Evolutionary conservation across 73 alveolate genomes (phyloP).

Genomic region (Breviolum minutum): DNA sequence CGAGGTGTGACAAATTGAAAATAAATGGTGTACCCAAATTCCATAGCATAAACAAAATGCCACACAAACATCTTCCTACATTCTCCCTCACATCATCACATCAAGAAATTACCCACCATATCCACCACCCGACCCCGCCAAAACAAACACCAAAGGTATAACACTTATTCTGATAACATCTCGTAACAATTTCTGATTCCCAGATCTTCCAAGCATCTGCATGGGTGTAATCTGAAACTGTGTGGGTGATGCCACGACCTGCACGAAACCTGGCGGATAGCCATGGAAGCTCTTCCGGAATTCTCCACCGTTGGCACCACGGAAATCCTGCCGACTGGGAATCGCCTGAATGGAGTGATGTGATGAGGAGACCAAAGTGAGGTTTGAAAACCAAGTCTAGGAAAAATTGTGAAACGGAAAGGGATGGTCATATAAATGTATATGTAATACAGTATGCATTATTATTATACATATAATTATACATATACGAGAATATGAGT

Average conservation of each 20-base stretch:
- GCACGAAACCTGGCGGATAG: slow-evolving; percentile 73
- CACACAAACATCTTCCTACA: no score
- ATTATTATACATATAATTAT: no score
- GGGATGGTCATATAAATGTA: background rate
- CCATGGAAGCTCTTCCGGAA: slow-evolving; percentile 94
- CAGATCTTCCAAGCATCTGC: slow-evolving; percentile 34
- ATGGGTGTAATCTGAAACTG: slow-evolving; percentile 93
- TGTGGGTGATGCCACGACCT: slow-evolving; percentile 83
- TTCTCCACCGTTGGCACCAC: slow-evolving; percentile 95
- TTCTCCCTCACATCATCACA: background rate
- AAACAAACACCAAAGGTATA: no score
- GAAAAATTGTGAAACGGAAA: background rate
- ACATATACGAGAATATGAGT: background rate
- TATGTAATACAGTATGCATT: no score
- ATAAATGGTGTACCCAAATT: background rate
- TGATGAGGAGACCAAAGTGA: no score
- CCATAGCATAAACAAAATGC: no score
- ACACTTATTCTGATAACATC: background rate
- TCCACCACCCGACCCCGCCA: background rate
- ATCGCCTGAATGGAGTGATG: background rate
- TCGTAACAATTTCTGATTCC: background rate
- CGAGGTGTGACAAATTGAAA: no score
- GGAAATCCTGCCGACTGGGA: slow-evolving; percentile 27
- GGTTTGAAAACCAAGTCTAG: background rate
- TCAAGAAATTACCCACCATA: background rate